Percentiles rank a stretch among this genome's conserved stretches.
phyloP scores from a whole-genome alignment of 1,284 basidiomycete species.

The Testicularia cyperi region DNA sequence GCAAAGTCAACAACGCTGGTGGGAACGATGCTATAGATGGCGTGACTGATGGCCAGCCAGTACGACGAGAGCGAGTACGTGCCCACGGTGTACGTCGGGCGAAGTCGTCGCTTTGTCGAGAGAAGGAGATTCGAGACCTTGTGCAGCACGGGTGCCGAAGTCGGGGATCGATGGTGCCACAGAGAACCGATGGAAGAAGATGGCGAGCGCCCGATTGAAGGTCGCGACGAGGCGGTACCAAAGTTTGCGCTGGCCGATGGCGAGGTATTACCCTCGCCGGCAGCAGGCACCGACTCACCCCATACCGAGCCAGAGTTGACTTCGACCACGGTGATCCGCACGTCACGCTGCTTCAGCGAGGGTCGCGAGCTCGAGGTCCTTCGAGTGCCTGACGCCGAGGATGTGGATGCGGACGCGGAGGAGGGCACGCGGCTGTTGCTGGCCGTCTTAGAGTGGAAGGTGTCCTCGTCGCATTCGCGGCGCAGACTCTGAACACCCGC shows the following conservation, averaged over 20 bases:
- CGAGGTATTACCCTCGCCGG: background rate
- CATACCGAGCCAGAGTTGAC: conserved; percentile 30
- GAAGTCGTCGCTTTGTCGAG: conserved; percentile 30
- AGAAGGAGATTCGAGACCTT: conserved; percentile 36
- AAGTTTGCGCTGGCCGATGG: background rate
- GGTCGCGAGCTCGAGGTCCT: conserved; percentile 12
- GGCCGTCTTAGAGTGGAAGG: conserved; percentile 35
- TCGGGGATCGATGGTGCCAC: conserved; percentile 39
- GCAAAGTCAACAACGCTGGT: conserved; percentile 33
- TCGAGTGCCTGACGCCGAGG: conserved; percentile 3
- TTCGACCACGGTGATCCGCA: conserved; percentile 36
- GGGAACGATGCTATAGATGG: conserved; percentile 25
- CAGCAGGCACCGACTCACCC: conserved; percentile 6
- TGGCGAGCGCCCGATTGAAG: conserved; percentile 22
- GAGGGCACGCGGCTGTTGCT: conserved; percentile 25
- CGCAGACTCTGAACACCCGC: conserved; percentile 42
- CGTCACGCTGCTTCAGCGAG: conserved; percentile 28
- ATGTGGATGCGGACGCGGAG: conserved; percentile 1
- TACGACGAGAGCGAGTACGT: conserved; percentile 20
- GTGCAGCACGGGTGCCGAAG: conserved; percentile 32
- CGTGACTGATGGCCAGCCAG: conserved; percentile 34
- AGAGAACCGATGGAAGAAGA: conserved; percentile 31
- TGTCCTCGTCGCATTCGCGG: conserved; percentile 40
- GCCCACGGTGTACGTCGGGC: conserved; percentile 35
- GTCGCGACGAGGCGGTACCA: conserved; percentile 14